A percentile compares a stretch with the other conserved stretches of the same genome.
Evolutionary conservation across 2,329 filamentous ascomycete genomes (phyloP).

Genomic region (Paradendryphiella salina): DNA sequence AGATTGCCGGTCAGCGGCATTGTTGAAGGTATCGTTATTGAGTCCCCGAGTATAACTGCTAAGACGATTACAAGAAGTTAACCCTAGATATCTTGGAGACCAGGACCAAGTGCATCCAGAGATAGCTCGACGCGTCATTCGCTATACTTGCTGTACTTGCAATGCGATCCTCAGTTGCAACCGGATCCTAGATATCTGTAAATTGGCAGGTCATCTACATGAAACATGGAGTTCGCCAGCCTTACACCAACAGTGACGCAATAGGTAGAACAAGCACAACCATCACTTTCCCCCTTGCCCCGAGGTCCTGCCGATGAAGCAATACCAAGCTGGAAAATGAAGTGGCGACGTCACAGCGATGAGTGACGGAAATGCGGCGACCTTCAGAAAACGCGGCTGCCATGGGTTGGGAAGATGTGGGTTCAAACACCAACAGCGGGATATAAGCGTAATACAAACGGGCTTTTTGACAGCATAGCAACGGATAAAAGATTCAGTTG

Average conservation of each 20-base stretch:
- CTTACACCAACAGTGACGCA: background rate
- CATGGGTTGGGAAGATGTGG: background rate
- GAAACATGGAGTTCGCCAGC: background rate
- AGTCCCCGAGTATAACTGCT: background rate
- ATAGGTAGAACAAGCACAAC: background rate
- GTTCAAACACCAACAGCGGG: background rate
- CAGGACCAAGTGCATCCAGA: background rate
- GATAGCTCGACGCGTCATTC: background rate
- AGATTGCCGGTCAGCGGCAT: background rate
- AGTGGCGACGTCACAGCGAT: background rate
- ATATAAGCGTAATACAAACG: background rate
- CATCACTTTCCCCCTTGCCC: too few relatives aligned
- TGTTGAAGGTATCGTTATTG: background rate
- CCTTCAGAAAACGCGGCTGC: background rate
- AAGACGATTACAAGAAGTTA: background rate
- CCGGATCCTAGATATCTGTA: background rate
- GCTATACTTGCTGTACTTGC: background rate
- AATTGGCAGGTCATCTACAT: background rate
- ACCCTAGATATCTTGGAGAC: background rate
- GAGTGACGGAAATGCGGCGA: too few relatives aligned
- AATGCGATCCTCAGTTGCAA: background rate
- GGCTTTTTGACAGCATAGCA: too few relatives aligned
- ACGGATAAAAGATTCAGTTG: background rate
- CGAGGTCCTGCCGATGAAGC: background rate
- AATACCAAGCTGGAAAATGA: background rate